phyloP scores from a whole-genome alignment of 2,329 filamentous ascomycete genomes.

The Rhexocercosporidium sp. region DNA sequence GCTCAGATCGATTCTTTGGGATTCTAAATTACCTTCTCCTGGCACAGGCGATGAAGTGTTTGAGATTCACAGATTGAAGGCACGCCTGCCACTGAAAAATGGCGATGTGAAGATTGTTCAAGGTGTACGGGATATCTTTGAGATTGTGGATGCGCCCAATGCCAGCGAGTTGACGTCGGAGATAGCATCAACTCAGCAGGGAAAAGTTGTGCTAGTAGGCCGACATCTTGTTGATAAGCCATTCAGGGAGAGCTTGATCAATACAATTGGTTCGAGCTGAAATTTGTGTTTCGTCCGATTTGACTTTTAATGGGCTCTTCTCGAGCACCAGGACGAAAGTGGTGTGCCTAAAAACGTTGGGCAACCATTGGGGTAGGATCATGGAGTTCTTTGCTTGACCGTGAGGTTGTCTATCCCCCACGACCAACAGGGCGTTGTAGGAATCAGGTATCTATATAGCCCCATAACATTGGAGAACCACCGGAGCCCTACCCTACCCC shows the following conservation, averaged over 20 bases:
- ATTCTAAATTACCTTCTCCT: slow-evolving; percentile 61
- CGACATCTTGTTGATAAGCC: slow-evolving; percentile 57
- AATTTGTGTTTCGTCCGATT: background rate
- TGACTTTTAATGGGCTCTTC: no score
- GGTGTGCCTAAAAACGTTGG: no score
- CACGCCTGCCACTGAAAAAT: slow-evolving; percentile 68
- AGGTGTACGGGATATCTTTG: slow-evolving; percentile 91
- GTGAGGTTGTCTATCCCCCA: no score
- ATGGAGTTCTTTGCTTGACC: no score
- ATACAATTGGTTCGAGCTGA: slow-evolving; percentile 5
- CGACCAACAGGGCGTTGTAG: no score
- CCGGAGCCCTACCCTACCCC: no score
- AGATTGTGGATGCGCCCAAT: slow-evolving; percentile 71
- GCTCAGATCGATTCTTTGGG: slow-evolving; percentile 86
- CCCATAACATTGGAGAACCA: no score
- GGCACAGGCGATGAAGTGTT: slow-evolving; percentile 44
- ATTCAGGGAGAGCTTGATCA: slow-evolving; percentile 52
- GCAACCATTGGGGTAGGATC: no score
- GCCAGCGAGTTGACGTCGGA: slow-evolving; percentile 32
- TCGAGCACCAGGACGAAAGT: no score
- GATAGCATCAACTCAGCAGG: slow-evolving; percentile 40
- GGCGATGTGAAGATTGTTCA: slow-evolving; percentile 80
- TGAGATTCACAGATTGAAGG: slow-evolving; percentile 89
- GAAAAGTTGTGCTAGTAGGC: slow-evolving; percentile 71
- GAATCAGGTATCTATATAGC: no score